Conservation (phyloP, 257 asterid species). For the Primulina tabacum region DNA sequence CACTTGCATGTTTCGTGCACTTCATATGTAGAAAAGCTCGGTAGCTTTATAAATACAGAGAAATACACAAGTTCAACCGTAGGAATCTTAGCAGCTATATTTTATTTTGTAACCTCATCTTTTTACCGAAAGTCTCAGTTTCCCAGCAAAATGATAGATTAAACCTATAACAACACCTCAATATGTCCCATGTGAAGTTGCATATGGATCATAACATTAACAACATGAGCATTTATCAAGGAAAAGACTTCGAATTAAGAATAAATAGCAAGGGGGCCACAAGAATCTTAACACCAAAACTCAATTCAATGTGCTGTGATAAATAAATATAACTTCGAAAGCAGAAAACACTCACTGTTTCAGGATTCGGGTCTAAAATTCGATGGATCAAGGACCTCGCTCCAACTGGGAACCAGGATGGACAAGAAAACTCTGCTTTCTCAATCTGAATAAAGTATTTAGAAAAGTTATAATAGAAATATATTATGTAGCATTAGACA, state of each 20-base stretch:
- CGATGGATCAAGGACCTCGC: constrained; percentile 83
- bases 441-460: constrained; percentile 67
- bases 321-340: not conserved
- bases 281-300: constrained; percentile 11
- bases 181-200: not conserved
- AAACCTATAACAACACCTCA: constrained; percentile 12
- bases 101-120: not conserved
- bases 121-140: not conserved
- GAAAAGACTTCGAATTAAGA: not conserved
- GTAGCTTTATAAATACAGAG: not conserved
- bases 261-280: not conserved
- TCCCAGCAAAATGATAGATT: not conserved
- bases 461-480: constrained; percentile 2
- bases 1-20: constrained; percentile 3
- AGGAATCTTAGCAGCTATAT: not conserved
- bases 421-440: constrained; percentile 82
- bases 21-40: constrained; percentile 10
- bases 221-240: not conserved
- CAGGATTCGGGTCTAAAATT: constrained; percentile 84
- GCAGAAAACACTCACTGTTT: constrained; percentile 48
- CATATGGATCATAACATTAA: constrained; percentile 12
- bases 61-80: constrained; percentile 14
- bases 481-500: constrained; percentile 11
- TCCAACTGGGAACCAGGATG: constrained; percentile 94
- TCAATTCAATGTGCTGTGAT: not conserved